phyloP scores from a whole-genome alignment of 345 rosid species.

The Salix exigua region DNA sequence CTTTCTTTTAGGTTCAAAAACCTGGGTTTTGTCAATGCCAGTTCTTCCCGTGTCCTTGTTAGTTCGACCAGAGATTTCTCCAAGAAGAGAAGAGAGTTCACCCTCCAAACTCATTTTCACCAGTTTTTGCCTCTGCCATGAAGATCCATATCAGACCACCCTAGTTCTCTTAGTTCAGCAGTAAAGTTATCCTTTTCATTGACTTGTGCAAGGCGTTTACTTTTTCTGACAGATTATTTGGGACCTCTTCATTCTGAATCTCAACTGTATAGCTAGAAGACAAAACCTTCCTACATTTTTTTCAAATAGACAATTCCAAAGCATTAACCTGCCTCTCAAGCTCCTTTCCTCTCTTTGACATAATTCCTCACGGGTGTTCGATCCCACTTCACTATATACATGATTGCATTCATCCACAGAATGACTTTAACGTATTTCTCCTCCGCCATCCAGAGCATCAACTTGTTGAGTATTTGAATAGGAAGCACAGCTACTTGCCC shows the following conservation, averaged over 20 bases:
- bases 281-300: constrained; percentile 46
- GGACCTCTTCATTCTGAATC: constrained; percentile 37
- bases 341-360: constrained; percentile 82
- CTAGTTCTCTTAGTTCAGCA: constrained; percentile 70
- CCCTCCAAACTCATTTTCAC: constrained; percentile 70
- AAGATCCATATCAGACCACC: constrained; percentile 74
- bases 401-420: constrained; percentile 29
- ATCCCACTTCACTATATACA: constrained; percentile 26
- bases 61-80: constrained; percentile 45
- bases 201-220: constrained; percentile 33
- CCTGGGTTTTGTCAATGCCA: constrained; percentile 52
- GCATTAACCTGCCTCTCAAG: constrained; percentile 90
- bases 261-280: constrained; percentile 30
- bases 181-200: constrained; percentile 53
- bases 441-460: constrained; percentile 22
- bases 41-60: constrained; percentile 24
- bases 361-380: constrained; percentile 58
- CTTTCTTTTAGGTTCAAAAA: constrained; percentile 65
- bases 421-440: constrained; percentile 18
- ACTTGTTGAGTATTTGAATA: constrained; percentile 31
- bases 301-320: constrained; percentile 56
- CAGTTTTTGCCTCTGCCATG: constrained; percentile 44
- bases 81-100: constrained; percentile 70
- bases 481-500: constrained; percentile 43
- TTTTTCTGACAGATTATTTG: constrained; percentile 43